phyloP scores from a whole-genome alignment of 1,284 basidiomycete species.

The Xerocomus amazonicus region DNA sequence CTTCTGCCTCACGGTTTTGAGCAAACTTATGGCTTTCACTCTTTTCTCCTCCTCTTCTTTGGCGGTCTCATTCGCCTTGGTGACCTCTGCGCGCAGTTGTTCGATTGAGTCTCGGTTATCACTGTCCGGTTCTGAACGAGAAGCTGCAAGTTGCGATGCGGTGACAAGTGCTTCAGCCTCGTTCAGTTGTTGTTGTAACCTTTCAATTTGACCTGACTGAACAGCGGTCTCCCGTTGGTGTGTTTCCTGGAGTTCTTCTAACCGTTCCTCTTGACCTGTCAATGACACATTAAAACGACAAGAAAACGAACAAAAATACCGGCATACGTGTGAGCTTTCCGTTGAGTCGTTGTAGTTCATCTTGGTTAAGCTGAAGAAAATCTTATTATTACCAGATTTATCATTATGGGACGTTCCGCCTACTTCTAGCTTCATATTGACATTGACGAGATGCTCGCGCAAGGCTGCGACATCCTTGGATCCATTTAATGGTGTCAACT shows the following conservation, averaged over 20 bases:
- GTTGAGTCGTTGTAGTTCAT: constrained; percentile 71
- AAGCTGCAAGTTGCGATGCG: constrained; percentile 48
- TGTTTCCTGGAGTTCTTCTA: constrained; percentile 80
- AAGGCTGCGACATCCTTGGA: constrained; percentile 65
- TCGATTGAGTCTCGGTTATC: constrained; percentile 49
- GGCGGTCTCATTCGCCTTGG: constrained; percentile 55
- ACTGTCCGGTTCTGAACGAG: constrained; percentile 45
- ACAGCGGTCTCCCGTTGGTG: constrained; percentile 77
- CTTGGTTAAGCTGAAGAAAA: constrained; percentile 53
- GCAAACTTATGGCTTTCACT: constrained; percentile 83
- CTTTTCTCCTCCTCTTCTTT: constrained; percentile 97
- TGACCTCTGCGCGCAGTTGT: constrained; percentile 57
- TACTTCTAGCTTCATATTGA: constrained; percentile 70
- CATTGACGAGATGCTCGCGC: constrained; percentile 68
- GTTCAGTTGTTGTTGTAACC: constrained; percentile 62
- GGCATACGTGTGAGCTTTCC: constrained; percentile 64
- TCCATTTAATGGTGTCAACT: constrained; percentile 69
- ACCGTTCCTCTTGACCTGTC: constrained; percentile 77
- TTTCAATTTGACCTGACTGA: constrained; percentile 69
- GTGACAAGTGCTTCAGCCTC: constrained; percentile 68
- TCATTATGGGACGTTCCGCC: constrained; percentile 13
- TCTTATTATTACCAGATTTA: background rate
- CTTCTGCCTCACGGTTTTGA: constrained; percentile 92
- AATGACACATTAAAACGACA: constrained; percentile 6
- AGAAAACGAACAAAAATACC: background rate